Conservation (phyloP, 495 filamentous ascomycete species). For the Apodospora peruviana region DNA sequence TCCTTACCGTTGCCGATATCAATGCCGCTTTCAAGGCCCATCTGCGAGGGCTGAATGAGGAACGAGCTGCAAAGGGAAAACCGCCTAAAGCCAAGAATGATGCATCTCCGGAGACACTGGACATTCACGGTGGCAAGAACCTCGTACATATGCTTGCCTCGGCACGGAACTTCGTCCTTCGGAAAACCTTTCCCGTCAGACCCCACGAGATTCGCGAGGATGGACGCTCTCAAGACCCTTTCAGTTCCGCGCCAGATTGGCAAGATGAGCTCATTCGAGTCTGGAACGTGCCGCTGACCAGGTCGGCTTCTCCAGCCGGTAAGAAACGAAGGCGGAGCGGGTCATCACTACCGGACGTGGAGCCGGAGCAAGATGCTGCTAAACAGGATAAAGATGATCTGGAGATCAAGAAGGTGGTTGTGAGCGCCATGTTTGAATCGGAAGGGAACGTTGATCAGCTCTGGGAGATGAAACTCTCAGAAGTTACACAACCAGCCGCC, state of each 20-base stretch:
- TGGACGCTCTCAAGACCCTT: constrained; percentile 11
- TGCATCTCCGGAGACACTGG: constrained; percentile 34
- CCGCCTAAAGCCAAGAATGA: constrained; percentile 9
- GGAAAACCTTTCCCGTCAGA: constrained; percentile 67
- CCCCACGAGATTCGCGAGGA: constrained; percentile 58
- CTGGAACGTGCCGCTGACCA: constrained; percentile 65
- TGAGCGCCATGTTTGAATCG: constrained; percentile 78
- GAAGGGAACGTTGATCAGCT: constrained; percentile 67
- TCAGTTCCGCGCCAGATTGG: constrained; percentile 53
- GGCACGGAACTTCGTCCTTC: constrained; percentile 81
- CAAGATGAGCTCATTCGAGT: constrained; percentile 69
- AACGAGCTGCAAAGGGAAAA: constrained; percentile 27
- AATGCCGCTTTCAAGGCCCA: constrained; percentile 25
- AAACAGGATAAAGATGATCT: constrained; percentile 18
- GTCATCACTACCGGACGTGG: background rate
- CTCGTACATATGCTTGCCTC: constrained; percentile 73
- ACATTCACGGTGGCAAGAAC: constrained; percentile 74
- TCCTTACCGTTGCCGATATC: constrained; percentile 74
- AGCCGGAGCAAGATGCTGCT: constrained; percentile 5
- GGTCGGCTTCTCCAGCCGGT: constrained; percentile 24
- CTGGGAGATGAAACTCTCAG: constrained; percentile 53
- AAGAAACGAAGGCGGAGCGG: constrained; percentile 17
- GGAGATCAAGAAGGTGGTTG: constrained; percentile 51
- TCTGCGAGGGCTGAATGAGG: constrained; percentile 15
- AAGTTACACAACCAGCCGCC: constrained; percentile 62